Evolutionary conservation across 139 green algal species (phyloP).

Genomic region (Asterochloris erici): DNA sequence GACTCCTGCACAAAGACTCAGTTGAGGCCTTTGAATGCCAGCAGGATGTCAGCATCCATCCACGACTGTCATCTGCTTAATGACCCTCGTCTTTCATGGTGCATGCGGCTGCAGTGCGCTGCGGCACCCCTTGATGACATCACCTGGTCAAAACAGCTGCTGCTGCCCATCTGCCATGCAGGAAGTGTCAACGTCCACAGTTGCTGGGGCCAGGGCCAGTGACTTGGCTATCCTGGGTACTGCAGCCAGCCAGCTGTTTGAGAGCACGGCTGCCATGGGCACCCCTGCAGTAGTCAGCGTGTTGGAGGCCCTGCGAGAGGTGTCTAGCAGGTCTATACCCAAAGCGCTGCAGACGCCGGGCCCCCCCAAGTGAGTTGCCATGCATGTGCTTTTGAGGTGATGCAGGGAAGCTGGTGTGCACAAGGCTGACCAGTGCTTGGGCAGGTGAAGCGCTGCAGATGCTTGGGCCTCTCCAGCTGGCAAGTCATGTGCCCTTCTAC

Average conservation of each 20-base stretch:
- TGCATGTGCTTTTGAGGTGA: neutral
- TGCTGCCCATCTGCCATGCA: conserved; percentile 11
- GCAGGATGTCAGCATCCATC: no score
- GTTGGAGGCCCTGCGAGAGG: conserved; percentile 41
- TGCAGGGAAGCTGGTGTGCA: neutral
- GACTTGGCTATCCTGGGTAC: conserved; percentile 57
- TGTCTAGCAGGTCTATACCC: conserved; percentile 38
- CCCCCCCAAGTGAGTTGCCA: conserved; percentile 24
- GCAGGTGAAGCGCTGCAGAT: no score
- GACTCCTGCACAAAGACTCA: no score
- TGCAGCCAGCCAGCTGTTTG: conserved; percentile 64
- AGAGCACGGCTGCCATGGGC: conserved; percentile 53
- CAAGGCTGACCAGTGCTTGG: no score
- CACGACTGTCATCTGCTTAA: no score
- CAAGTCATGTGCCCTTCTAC: no score
- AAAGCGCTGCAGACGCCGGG: conserved; percentile 22
- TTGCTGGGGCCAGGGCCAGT: conserved; percentile 14
- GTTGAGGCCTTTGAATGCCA: no score
- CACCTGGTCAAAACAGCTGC: no score
- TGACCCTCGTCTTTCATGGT: no score
- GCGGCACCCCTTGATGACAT: no score
- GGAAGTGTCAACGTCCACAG: conserved; percentile 33
- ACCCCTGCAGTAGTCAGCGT: conserved; percentile 60
- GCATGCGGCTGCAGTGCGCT: no score
- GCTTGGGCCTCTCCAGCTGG: no score